Percentiles rank a stretch among this genome's conserved stretches.
These are phyloP conservation scores for Plectosphaerella sp. DNA, from an alignment of 2,329 filamentous ascomycete genomes.

Conservation along the genomic window DNA sequence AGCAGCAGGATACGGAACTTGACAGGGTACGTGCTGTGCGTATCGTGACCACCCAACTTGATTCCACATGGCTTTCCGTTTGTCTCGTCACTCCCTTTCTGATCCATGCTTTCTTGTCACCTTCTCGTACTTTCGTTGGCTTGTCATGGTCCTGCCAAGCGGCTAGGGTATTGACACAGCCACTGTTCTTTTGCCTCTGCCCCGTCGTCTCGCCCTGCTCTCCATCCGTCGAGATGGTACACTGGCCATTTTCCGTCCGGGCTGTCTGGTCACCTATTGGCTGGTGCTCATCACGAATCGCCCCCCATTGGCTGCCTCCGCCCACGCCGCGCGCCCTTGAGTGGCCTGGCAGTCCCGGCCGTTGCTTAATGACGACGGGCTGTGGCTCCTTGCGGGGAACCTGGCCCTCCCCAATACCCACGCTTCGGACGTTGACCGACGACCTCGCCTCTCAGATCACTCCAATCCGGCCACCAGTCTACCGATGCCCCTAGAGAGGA, in stretches of 20 bases:
- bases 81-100: constrained; percentile 3
- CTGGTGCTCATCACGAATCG: not conserved
- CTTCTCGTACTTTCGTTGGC: not conserved
- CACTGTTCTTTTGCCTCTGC: not conserved
- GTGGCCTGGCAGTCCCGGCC: not conserved
- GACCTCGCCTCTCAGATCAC: not conserved
- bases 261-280: not conserved
- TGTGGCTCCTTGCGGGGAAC: not conserved
- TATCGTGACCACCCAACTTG: too few species aligned
- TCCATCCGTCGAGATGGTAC: not conserved
- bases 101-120: not conserved
- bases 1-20: too few species aligned
- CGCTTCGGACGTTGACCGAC: not conserved
- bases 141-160: not conserved
- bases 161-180: constrained; percentile 2
- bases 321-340: constrained; percentile 2
- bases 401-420: not conserved
- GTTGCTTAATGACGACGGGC: constrained; percentile 3
- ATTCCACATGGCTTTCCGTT: not conserved
- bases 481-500: too few species aligned
- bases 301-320: not conserved
- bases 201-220: not conserved
- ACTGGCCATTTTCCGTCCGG: not conserved
- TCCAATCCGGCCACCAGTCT: not conserved
- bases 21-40: too few species aligned